Evolutionary conservation across 805 yeast genomes (phyloP).

Genomic region (Cyberlindnera euphorbiiphila): DNA sequence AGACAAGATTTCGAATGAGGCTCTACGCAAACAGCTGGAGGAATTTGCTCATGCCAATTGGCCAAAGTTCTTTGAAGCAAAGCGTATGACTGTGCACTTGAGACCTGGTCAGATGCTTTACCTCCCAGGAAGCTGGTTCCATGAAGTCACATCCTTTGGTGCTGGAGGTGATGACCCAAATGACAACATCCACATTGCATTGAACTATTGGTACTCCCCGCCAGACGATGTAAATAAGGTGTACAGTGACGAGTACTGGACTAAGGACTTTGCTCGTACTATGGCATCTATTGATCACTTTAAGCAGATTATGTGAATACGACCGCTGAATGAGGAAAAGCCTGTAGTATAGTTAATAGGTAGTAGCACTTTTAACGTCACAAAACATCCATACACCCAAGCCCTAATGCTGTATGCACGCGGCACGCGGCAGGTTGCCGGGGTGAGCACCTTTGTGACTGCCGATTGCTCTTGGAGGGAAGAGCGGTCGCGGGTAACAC

Average conservation of each 20-base stretch:
- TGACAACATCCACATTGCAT: conserved; percentile 47
- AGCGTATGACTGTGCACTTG: conserved; percentile 43
- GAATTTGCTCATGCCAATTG: conserved; percentile 38
- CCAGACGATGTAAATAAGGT: conserved; percentile 40
- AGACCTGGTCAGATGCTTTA: conserved; percentile 64
- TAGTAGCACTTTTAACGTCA: conserved; percentile 1
- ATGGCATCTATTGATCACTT: conserved; percentile 28
- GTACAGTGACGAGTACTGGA: conserved; percentile 53
- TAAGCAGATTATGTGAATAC: no score
- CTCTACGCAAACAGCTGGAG: conserved; percentile 29
- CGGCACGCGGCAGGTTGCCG: no score
- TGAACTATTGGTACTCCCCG: conserved; percentile 75
- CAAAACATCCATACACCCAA: conserved; percentile 7
- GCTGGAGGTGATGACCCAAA: conserved; percentile 17
- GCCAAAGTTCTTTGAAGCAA: conserved; percentile 44
- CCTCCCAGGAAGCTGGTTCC: conserved; percentile 80
- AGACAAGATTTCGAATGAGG: conserved; percentile 42
- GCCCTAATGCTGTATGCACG: conserved; percentile 4
- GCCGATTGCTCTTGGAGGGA: no score
- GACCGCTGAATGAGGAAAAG: no score
- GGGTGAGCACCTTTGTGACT: no score
- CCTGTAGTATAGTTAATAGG: no score
- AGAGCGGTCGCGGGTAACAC: no score
- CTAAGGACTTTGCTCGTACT: conserved; percentile 46
- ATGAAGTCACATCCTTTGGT: conserved; percentile 70